Percentiles rank a stretch among this genome's conserved stretches.
phyloP scores from a whole-genome alignment of 352 stramenopile genomes.

The Poterioochromonas sp. region DNA sequence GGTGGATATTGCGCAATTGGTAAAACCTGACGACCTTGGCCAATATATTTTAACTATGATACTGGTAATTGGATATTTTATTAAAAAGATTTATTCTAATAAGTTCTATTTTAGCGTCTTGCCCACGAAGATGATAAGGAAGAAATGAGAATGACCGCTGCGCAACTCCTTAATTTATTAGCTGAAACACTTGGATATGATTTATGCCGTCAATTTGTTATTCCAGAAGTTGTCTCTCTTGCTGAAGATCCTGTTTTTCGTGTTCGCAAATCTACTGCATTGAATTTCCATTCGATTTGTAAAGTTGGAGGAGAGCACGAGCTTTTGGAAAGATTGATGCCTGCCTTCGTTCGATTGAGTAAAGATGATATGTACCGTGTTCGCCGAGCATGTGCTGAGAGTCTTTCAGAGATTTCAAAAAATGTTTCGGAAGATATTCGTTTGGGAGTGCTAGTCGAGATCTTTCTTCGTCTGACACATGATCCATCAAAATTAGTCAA shows the following conservation, averaged over 20 bases:
- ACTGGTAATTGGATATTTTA: constrained; percentile 47
- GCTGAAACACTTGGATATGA: constrained; percentile 66
- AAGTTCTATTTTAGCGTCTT: not conserved
- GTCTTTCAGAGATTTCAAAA: constrained; percentile 66
- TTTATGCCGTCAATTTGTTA: constrained; percentile 81
- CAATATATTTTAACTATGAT: constrained; percentile 81
- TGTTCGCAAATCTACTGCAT: constrained; percentile 76
- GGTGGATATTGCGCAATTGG: constrained; percentile 65
- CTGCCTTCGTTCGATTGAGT: constrained; percentile 67
- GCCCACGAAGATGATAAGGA: constrained; percentile 63
- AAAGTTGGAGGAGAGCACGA: constrained; percentile 65
- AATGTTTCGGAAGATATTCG: constrained; percentile 60
- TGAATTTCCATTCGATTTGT: constrained; percentile 76
- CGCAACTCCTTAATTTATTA: constrained; percentile 73
- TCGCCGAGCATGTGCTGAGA: constrained; percentile 79
- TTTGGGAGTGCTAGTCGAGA: constrained; percentile 55
- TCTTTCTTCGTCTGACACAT: constrained; percentile 66
- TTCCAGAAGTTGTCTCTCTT: constrained; percentile 62
- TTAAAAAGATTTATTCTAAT: too few species aligned
- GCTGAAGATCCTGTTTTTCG: constrained; percentile 78
- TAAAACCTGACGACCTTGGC: constrained; percentile 70
- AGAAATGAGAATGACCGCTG: constrained; percentile 77
- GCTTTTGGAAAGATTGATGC: constrained; percentile 60
- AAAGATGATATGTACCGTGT: constrained; percentile 85
- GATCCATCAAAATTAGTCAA: constrained; percentile 77